These are phyloP conservation scores for Coleophoma crateriformis DNA, from an alignment of 2,329 filamentous ascomycete genomes.

Conservation along the genomic window DNA sequence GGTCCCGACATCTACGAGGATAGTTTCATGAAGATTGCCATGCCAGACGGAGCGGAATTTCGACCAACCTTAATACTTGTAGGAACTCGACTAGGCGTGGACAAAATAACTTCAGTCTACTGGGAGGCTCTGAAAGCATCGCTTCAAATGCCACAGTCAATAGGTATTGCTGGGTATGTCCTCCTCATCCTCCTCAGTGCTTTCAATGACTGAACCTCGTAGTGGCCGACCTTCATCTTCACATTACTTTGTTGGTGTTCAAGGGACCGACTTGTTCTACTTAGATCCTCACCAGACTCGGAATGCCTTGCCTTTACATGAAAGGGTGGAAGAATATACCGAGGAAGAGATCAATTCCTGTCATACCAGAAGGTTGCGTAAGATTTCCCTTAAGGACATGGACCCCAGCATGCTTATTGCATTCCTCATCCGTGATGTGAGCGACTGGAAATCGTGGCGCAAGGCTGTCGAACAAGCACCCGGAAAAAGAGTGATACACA, in stretches of 20 bases:
- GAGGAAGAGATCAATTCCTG: constrained; percentile 73
- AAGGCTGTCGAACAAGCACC: constrained; percentile 67
- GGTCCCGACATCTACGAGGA: constrained; percentile 92
- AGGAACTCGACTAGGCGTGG: constrained; percentile 84
- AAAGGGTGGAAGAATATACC: constrained; percentile 52
- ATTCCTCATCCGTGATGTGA: constrained; percentile 76
- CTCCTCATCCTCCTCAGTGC: background rate
- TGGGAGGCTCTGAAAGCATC: constrained; percentile 87
- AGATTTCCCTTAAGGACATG: constrained; percentile 85
- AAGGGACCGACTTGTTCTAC: constrained; percentile 83
- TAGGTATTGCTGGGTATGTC: constrained; percentile 84
- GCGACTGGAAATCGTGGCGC: constrained; percentile 83
- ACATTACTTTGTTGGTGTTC: constrained; percentile 68
- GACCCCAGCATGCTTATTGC: constrained; percentile 97
- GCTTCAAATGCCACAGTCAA: constrained; percentile 84
- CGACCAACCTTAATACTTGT: constrained; percentile 84
- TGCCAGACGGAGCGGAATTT: constrained; percentile 59
- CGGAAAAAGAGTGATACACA: constrained; percentile 80
- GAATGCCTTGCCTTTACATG: constrained; percentile 62
- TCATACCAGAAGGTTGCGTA: constrained; percentile 79
- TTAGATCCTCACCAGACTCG: constrained; percentile 89
- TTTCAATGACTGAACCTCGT: background rate
- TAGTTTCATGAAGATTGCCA: constrained; percentile 73
- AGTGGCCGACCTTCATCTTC: constrained; percentile 83
- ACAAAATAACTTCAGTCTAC: constrained; percentile 90